Base-by-base conservation (phyloP, 495 filamentous ascomycete species). In the Polyplosphaeria fusca region DNA sequence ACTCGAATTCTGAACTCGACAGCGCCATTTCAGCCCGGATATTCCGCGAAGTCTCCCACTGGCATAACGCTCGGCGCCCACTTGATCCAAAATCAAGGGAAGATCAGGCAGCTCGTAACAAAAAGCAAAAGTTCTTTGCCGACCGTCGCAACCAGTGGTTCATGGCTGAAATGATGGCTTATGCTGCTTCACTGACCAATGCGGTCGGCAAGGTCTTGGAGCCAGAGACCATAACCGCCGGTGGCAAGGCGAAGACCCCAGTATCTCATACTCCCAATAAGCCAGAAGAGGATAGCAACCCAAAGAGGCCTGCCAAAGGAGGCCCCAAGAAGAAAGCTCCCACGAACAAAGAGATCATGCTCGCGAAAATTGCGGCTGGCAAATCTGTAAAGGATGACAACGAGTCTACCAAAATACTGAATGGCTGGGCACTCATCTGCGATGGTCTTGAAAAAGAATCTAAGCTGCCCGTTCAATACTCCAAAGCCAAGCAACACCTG, bases 171-270 rank as follows among this genome's bases (percentile, higher is more conserved):
- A 86, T 87, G 70, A 73, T 71, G 42, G 70, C 74, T 2, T 91
- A 90, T 67, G 84, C 87, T 1, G 85, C 79, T 11, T 88, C 85
- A 69, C 70, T 91, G 26, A 85, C 84, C 0, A 84, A 84, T 44
- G 72, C 81, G 5, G 71, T 74, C 2, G 86, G 85, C 3, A 83
- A 81, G 51, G 73, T 71, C 4, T 69, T 90, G n/a, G 75, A 85
- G 5, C 84, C 82, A 3, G 78, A 87, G 61, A 77, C 67, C 0
- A 76, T 88, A 38, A 74, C 80, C 7, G 77, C 77, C 25, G 71
- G 61, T 30, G 54, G 26, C 4, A 60, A 51, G 22, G 20, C 47
- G n/a, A 61, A 61, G 42, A 18, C 40, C 16, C 20, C 23, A 18
- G 5, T 35, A 1, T 28, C 27, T 19, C 23, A n/a, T 1, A 23